A percentile compares a stretch with the other conserved stretches of the same genome.
These are phyloP conservation scores for Beta macrorhiza DNA, from an alignment of 179 eudicot genomes.

Conservation along the genomic window DNA sequence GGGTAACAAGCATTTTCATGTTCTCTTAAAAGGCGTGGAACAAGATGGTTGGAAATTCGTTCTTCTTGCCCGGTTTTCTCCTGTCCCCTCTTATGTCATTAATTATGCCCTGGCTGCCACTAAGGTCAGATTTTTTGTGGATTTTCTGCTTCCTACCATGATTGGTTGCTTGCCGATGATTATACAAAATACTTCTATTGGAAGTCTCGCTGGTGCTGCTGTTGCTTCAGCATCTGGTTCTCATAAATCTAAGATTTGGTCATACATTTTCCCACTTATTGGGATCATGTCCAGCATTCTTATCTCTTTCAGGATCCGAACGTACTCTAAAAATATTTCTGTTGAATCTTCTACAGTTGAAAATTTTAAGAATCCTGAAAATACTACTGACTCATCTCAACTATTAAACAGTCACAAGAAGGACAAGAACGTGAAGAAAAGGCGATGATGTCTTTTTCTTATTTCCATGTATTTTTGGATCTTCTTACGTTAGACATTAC, in stretches of 20 bases:
- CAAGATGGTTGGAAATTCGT: constrained; percentile 91
- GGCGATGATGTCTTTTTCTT: constrained; percentile 22
- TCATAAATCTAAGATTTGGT: constrained; percentile 59
- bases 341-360: constrained; percentile 35
- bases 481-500: constrained; percentile 9
- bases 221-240: constrained; percentile 70
- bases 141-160: constrained; percentile 77
- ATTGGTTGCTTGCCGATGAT: constrained; percentile 95
- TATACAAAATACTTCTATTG: constrained; percentile 86
- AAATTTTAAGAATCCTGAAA: constrained; percentile 20
- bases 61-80: constrained; percentile 92
- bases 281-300: constrained; percentile 72
- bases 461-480: constrained; percentile 2
- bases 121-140: constrained; percentile 55
- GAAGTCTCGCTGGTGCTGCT: constrained; percentile 92
- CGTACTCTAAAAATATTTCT: constrained; percentile 49
- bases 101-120: constrained; percentile 87
- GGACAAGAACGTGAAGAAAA: constrained; percentile 28
- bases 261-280: constrained; percentile 70
- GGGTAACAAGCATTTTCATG: constrained; percentile 57
- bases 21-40: constrained; percentile 73
- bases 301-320: constrained; percentile 68
- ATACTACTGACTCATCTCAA: constrained; percentile 22
- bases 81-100: constrained; percentile 80
- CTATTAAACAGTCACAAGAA: constrained; percentile 9